Evolutionary conservation across 176 grass and related monocot genomes (phyloP).

Genomic region (Phoenix dactylifera): DNA sequence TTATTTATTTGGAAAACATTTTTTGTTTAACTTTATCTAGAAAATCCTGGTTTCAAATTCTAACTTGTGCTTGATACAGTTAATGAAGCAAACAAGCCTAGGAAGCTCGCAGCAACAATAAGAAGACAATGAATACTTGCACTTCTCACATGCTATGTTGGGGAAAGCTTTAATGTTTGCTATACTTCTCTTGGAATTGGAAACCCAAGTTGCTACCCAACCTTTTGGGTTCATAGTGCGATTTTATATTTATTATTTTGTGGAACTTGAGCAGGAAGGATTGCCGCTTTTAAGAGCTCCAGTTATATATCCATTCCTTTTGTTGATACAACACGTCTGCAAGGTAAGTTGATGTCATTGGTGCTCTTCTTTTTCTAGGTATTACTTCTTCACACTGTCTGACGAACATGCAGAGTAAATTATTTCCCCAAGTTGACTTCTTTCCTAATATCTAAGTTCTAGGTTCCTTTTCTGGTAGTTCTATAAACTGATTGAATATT

Average conservation of each 20-base stretch:
- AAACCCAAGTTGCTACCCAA: not conserved
- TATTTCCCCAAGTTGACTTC: not conserved
- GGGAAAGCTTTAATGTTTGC: not conserved
- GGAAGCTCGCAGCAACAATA: not conserved
- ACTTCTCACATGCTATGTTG: not conserved
- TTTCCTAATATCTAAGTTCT: not conserved
- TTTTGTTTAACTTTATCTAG: not conserved
- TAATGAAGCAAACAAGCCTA: slow-evolving; percentile 3
- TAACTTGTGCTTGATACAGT: slow-evolving; percentile 3
- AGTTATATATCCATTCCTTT: not conserved
- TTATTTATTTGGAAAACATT: not conserved
- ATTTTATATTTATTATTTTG: not conserved
- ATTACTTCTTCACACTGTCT: no score
- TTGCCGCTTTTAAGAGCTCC: not conserved
- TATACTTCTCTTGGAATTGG: not conserved
- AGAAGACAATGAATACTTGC: not conserved
- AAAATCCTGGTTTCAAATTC: not conserved
- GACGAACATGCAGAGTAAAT: not conserved
- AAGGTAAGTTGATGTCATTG: not conserved
- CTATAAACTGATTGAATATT: not conserved
- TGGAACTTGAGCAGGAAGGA: not conserved
- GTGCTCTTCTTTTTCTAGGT: not conserved
- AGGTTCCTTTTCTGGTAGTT: not conserved
- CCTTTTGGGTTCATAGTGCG: not conserved
- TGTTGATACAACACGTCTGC: not conserved